Base-by-base conservation (phyloP, 2,329 filamentous ascomycete species). In the Clonostachys rosea region DNA sequence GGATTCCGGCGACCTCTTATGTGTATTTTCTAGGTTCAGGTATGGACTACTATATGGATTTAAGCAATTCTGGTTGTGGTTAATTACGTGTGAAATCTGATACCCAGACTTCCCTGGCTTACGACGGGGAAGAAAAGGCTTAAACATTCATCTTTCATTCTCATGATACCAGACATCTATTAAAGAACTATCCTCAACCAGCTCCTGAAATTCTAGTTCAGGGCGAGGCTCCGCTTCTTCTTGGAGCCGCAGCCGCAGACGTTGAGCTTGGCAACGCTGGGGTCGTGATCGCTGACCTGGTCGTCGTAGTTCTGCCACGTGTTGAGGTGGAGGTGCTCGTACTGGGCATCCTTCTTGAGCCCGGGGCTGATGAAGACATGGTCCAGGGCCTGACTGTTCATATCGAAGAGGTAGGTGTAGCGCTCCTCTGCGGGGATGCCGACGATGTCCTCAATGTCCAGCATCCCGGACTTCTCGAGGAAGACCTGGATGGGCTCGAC, bases 291-390 rank as follows among this genome's bases (percentile, higher is more conserved):
- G 45, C 78, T 84, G 18, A 79, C 75, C 61, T 79, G 70, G 46
- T 77, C 77, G 33, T 69, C 73, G 49, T 64, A 74, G 33, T 70
- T 65, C 44, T 79, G 74, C 85, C 86, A 89, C 4, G 83, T 83
- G 62, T 87, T 89, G 45, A 88, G 68, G 65, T 89, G 86, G 24
- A 89, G 58, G 63, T 89, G 84, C 70, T 88, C 81, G 53, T 81
- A 80, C 56, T 70, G 63, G 14, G 72, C 64, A 5, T 62, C 58
- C 30, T 59, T 59, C 24, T 65, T 67, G 49, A 86, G 57, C 44
- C 69, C 69, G 24, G 74, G 68, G 58, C 80, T 86, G 48, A 87
- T 74, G 54, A 77, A 87, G 66, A 86, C 80, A 66, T 89, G 85
- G 62, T 89, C 86, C 16, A 89, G 70, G 58, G 84, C 75, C 68